Evolutionary conservation across 2,329 filamentous ascomycete species (phyloP), one percentile per base, ranked within the genome.

Genomic region (Colletotrichum graminicola): DNA sequence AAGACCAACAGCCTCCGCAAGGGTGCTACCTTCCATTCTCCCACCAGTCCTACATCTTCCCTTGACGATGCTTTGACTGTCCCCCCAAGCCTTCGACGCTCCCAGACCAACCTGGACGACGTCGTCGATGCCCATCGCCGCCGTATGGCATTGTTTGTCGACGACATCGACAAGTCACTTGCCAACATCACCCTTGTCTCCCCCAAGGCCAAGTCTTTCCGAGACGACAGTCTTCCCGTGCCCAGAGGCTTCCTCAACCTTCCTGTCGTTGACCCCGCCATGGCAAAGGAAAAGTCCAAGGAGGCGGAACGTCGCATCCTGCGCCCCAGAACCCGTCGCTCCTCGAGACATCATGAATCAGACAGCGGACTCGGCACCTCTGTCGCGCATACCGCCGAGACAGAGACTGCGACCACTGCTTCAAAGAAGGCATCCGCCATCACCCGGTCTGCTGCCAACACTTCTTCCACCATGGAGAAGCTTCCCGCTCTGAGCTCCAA

Each of bases 291-390:
- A 73, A 71, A 56, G 41, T 66, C 67, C 66, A 79, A 78, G 68
- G 75, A 85, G 74, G 77, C 78, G 72, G 85, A 86, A 79, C 82
- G 85, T 71, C 85, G 85, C 73, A 82, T 87, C 51, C 80, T 87
- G 74, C 88, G 87, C 71, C 86, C 87, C 74, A 87, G 87, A 71
- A 84, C 82, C 62, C 86, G 86, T 69, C 87, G 90, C 78, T 83
- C 84, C 72, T 86, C 85, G 54, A 87, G 91, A 78, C 88, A 90
- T 77, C 92, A 94, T 82, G 89, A 89, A 71, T 96, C 94, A 21
- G 95, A 98, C 83, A 97, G 94, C 80, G 95, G 94, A 65, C 86
- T 98, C 74, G 95, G 95, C 63, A 93, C 94, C 54, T 97, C 94
- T 52, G 87, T 97, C 77, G 88, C 86, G 72, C 92, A 89, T 59